Evolutionary conservation across 2,329 filamentous ascomycete species (phyloP).

Genomic region (Podosphaera xanthii): DNA sequence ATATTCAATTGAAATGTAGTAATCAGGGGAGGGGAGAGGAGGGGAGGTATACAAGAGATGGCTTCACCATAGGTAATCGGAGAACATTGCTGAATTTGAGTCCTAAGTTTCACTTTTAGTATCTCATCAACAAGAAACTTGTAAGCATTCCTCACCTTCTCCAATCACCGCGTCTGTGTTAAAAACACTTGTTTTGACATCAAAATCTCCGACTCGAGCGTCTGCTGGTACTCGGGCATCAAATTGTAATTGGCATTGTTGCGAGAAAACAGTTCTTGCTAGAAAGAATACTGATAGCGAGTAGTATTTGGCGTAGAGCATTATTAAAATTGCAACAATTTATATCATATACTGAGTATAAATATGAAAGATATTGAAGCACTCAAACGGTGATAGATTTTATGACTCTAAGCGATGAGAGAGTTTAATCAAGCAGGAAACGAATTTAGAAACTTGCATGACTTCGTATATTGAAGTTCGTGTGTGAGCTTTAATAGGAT

Average conservation of each 20-base stretch:
- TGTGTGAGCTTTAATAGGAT: too few species aligned
- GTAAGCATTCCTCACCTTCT: neutral
- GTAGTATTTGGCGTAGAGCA: too few species aligned
- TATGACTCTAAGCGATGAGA: too few species aligned
- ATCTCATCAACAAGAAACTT: neutral
- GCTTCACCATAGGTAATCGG: constrained; percentile 21
- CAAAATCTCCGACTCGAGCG: constrained; percentile 20
- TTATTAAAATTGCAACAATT: too few species aligned
- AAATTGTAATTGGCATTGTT: constrained; percentile 21
- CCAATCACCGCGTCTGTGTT: constrained; percentile 30
- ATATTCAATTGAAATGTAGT: neutral
- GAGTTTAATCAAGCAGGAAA: too few species aligned
- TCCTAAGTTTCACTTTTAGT: constrained; percentile 13
- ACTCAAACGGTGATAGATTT: too few species aligned
- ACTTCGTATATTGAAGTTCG: too few species aligned
- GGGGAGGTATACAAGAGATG: constrained; percentile 19
- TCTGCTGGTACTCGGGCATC: constrained; percentile 23
- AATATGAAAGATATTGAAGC: too few species aligned
- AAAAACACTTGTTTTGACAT: constrained; percentile 22
- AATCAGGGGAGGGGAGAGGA: neutral
- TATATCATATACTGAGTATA: too few species aligned
- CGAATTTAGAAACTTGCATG: too few species aligned
- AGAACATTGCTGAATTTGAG: constrained; percentile 28
- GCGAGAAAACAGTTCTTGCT: constrained; percentile 7
- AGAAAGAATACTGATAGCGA: constrained; percentile 2